Evolutionary conservation across 2,329 filamentous ascomycete species (phyloP).

Genomic region (Colletotrichum higginsianum): DNA sequence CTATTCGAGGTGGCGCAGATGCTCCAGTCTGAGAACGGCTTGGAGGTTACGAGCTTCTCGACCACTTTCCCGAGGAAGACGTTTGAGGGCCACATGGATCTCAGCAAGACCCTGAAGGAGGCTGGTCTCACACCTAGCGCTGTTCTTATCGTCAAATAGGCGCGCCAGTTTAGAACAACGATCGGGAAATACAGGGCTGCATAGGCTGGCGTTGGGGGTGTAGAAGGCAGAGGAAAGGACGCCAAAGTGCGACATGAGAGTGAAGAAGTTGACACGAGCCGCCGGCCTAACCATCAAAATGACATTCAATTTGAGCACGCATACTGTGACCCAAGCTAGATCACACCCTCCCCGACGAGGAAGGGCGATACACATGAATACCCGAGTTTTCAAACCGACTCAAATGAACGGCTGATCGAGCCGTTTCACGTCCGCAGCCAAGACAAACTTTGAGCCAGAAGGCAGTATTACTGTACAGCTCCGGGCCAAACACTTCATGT

Average conservation of each 20-base stretch:
- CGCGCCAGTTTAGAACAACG: background rate
- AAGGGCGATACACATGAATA: background rate
- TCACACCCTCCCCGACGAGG: background rate
- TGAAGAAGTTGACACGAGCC: background rate
- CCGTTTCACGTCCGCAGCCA: background rate
- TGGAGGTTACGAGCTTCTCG: constrained; percentile 81
- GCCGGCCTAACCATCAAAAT: background rate
- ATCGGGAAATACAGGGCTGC: constrained; percentile 18
- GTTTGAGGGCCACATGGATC: constrained; percentile 78
- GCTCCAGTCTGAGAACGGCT: constrained; percentile 79
- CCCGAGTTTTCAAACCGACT: too few relatives aligned
- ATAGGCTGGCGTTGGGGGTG: constrained; percentile 29
- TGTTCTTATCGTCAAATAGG: constrained; percentile 82
- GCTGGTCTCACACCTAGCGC: constrained; percentile 91
- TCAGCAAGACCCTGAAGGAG: constrained; percentile 93
- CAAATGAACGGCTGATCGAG: background rate
- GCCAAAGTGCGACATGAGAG: background rate
- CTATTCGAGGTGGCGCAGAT: constrained; percentile 91
- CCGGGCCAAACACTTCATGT: background rate
- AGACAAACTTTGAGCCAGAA: background rate
- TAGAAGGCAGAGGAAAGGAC: constrained; percentile 6
- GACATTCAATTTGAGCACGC: background rate
- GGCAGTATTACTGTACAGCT: background rate
- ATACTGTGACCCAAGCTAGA: background rate
- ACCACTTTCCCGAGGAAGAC: constrained; percentile 91